A percentile compares a stretch with the other conserved stretches of the same genome.
These are phyloP conservation scores for Hemerocallis citrina DNA, from an alignment of 106 monocot genomes.

Conservation along the genomic window DNA sequence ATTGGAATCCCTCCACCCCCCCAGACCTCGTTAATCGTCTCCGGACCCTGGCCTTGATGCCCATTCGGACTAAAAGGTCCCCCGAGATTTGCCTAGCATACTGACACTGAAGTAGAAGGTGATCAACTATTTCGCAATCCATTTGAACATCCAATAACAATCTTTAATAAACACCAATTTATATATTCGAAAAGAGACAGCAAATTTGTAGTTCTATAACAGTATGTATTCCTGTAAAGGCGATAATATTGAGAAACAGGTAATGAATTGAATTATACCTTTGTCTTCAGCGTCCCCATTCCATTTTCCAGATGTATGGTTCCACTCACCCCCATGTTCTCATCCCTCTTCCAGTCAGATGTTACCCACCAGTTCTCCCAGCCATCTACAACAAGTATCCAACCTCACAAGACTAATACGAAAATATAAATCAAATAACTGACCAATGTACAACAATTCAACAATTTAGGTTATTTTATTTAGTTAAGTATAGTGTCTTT, in stretches of 20 bases:
- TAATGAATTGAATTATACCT: conserved; percentile 23
- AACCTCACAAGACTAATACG: too few species aligned
- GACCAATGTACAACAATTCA: too few species aligned
- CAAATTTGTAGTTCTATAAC: not conserved
- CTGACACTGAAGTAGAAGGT: too few species aligned
- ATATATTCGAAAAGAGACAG: not conserved
- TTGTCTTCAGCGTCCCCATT: conserved; percentile 57
- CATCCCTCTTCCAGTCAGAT: conserved; percentile 92
- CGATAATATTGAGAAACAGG: not conserved
- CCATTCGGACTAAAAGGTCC: too few species aligned
- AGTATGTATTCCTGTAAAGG: not conserved
- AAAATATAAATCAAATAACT: too few species aligned
- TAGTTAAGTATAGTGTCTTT: too few species aligned
- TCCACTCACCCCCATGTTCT: conserved; percentile 70
- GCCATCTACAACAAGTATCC: conserved; percentile 32
- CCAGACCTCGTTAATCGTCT: too few species aligned
- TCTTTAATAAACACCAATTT: not conserved
- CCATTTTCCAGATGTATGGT: conserved; percentile 83
- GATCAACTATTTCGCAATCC: too few species aligned
- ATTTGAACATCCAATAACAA: not conserved
- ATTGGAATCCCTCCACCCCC: too few species aligned
- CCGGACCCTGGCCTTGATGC: too few species aligned
- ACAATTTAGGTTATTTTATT: too few species aligned
- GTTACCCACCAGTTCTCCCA: conserved; percentile 83
- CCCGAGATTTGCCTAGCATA: too few species aligned